These are phyloP conservation scores for Phytophthora nicotianae DNA, from an alignment of 352 stramenopile genomes.

Conservation along the genomic window DNA sequence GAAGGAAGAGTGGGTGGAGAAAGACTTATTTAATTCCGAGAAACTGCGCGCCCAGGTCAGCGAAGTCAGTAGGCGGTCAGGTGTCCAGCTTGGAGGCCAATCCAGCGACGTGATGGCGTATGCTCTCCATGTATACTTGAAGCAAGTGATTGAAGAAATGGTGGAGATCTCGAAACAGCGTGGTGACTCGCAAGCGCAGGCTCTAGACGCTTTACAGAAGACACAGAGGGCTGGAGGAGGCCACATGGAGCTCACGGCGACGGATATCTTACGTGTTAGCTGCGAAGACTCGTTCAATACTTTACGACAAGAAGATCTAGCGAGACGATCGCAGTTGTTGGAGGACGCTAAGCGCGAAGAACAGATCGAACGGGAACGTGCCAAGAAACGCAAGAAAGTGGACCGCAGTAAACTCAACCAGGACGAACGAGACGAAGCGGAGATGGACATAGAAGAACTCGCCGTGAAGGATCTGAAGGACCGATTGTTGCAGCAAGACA, in stretches of 20 bases:
- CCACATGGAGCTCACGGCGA: conserved; percentile 66
- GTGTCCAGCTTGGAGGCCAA: conserved; percentile 58
- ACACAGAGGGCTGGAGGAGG: conserved; percentile 33
- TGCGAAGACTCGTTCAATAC: conserved; percentile 81
- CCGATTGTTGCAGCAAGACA: conserved; percentile 77
- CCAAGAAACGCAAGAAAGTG: conserved; percentile 89
- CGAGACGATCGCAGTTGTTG: conserved; percentile 59
- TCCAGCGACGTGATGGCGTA: conserved; percentile 85
- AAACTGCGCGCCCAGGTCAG: conserved; percentile 68
- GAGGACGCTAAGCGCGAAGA: conserved; percentile 85
- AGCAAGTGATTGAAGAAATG: conserved; percentile 89
- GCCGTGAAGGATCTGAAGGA: conserved; percentile 86
- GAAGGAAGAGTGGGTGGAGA: conserved; percentile 82
- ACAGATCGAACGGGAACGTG: conserved; percentile 72
- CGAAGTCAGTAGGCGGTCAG: conserved; percentile 45
- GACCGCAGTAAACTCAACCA: conserved; percentile 78
- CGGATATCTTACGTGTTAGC: conserved; percentile 84
- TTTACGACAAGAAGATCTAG: conserved; percentile 68
- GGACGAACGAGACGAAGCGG: conserved; percentile 83
- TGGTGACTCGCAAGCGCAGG: conserved; percentile 53
- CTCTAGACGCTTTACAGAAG: conserved; percentile 57
- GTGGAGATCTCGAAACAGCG: conserved; percentile 82
- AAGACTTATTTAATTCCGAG: conserved; percentile 81
- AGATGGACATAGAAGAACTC: conserved; percentile 88
- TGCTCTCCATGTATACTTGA: conserved; percentile 85